Percentiles rank a stretch among this genome's conserved stretches.
These are phyloP conservation scores for Puccinia novopanici DNA, from an alignment of 1,284 basidiomycete species.

Conservation along the genomic window DNA sequence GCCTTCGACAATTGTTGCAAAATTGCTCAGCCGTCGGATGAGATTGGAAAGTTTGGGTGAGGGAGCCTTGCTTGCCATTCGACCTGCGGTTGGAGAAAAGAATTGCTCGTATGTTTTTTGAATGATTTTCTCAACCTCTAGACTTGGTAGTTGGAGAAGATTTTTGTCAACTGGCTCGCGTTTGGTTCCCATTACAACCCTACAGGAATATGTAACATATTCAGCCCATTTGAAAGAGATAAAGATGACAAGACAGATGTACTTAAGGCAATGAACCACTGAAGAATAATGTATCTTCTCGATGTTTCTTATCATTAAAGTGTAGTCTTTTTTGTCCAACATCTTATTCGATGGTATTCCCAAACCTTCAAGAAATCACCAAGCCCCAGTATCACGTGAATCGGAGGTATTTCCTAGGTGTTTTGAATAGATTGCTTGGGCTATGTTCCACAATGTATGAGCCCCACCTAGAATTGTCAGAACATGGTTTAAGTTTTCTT, in stretches of 20 bases:
- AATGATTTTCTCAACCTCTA: neutral
- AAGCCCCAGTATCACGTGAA: neutral
- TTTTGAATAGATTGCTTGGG: neutral
- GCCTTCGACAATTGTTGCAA: neutral
- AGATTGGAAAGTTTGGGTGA: neutral
- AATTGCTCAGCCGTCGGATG: neutral
- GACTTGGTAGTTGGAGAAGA: neutral
- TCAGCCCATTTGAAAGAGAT: neutral
- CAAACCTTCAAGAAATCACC: neutral
- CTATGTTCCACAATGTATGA: slow-evolving; percentile 11
- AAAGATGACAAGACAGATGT: neutral
- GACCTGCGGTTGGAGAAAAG: neutral
- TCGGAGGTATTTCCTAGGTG: neutral
- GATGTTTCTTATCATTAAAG: slow-evolving; percentile 2
- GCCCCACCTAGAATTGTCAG: neutral
- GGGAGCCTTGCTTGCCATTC: neutral
- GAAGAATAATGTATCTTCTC: neutral
- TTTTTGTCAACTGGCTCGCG: neutral
- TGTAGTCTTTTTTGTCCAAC: neutral
- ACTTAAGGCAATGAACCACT: neutral
- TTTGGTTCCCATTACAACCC: neutral
- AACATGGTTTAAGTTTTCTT: neutral
- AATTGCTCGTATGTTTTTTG: neutral
- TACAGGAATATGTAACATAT: neutral
- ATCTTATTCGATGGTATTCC: neutral